Evolutionary conservation across 2,329 filamentous ascomycete species (phyloP).

Genomic region (Teratosphaeria nubilosa): DNA sequence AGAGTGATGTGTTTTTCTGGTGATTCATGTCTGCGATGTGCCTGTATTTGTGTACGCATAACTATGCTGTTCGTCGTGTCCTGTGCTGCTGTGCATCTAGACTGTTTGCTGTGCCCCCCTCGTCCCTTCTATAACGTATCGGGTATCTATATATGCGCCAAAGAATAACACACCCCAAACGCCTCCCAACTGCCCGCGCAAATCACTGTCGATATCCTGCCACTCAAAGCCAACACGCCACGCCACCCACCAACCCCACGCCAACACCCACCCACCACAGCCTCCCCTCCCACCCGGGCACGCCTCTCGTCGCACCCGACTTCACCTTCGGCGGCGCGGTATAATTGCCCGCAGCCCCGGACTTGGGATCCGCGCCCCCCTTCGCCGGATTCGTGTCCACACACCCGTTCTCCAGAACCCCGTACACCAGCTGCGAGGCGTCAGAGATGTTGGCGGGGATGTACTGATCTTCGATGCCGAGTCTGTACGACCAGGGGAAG

Average conservation of each 20-base stretch:
- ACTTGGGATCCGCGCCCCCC: neutral
- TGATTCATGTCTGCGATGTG: too few species aligned
- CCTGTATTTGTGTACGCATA: too few species aligned
- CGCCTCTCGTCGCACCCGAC: neutral
- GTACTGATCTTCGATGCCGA: slow-evolving; percentile 9
- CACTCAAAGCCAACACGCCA: neutral
- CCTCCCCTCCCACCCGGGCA: neutral
- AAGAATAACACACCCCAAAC: neutral
- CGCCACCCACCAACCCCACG: neutral
- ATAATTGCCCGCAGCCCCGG: neutral
- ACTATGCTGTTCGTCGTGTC: too few species aligned
- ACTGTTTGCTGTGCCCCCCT: too few species aligned
- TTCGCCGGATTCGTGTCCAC: neutral
- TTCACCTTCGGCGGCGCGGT: neutral
- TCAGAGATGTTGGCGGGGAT: slow-evolving; percentile 13
- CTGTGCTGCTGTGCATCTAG: too few species aligned
- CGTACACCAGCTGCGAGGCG: neutral
- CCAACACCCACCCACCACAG: neutral
- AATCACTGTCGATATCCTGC: neutral
- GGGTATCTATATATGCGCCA: too few species aligned
- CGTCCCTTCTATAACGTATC: too few species aligned
- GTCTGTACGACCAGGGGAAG: slow-evolving; percentile 14
- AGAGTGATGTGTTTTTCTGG: too few species aligned
- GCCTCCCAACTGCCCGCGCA: too few species aligned
- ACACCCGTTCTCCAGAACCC: neutral